Conservation (phyloP, 2,329 filamentous ascomycete genomes). For the Diaporthe destruens region DNA sequence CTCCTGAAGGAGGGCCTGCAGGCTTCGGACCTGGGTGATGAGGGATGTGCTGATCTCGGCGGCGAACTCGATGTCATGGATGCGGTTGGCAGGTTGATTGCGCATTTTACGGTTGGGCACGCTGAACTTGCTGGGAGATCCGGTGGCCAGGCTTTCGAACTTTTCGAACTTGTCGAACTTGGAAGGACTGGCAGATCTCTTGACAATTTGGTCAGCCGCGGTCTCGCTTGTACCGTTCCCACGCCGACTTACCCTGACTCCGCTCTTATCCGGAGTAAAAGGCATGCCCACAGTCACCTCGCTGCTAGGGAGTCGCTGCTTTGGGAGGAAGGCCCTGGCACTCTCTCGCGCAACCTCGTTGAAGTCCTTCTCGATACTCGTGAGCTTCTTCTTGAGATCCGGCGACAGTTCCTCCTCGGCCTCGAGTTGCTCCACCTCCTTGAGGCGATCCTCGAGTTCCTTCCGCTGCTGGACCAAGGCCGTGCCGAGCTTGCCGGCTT, state of each 20-base stretch:
- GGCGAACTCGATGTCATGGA: slow-evolving; percentile 98
- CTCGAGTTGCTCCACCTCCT: slow-evolving; percentile 84
- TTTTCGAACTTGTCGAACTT: slow-evolving; percentile 63
- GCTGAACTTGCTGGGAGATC: slow-evolving; percentile 89
- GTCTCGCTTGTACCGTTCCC: too few relatives aligned
- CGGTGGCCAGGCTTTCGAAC: slow-evolving; percentile 86
- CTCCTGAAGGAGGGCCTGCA: slow-evolving; percentile 87
- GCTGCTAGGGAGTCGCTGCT: slow-evolving; percentile 82
- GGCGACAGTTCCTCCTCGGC: slow-evolving; percentile 83
- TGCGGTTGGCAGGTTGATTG: slow-evolving; percentile 88
- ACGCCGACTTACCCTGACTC: slow-evolving; percentile 63
- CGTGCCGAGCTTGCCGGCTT: slow-evolving; percentile 89
- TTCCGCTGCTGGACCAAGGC: slow-evolving; percentile 89
- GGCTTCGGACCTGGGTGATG: slow-evolving; percentile 90
- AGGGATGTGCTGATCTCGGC: slow-evolving; percentile 97
- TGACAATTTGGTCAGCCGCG: slow-evolving; percentile 50
- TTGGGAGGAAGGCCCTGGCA: slow-evolving; percentile 87
- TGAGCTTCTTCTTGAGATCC: slow-evolving; percentile 84
- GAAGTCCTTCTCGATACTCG: slow-evolving; percentile 93
- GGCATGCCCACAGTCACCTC: slow-evolving; percentile 68
- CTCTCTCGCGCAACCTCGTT: slow-evolving; percentile 93
- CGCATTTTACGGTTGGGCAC: slow-evolving; percentile 89
- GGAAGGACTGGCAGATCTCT: slow-evolving; percentile 79
- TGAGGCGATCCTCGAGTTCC: slow-evolving; percentile 83
- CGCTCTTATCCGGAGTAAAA: slow-evolving; percentile 64